Evolutionary conservation across 2,329 filamentous ascomycete genomes (phyloP).

Genomic region (Pleomassaria siparia): DNA sequence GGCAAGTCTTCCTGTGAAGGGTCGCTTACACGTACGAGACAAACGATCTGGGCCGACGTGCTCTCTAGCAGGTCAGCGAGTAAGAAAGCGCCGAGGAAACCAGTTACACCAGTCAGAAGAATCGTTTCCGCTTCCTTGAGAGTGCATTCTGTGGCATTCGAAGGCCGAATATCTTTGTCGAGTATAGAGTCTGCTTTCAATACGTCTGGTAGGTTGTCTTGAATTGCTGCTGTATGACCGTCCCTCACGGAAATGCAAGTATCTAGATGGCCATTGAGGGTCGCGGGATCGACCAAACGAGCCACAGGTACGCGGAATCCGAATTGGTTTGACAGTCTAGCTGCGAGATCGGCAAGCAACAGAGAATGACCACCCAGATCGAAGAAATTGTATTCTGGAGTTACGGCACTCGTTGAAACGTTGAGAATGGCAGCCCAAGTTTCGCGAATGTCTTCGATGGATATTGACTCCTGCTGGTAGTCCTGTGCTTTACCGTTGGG

Average conservation of each 20-base stretch:
- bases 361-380: slow-evolving; percentile 79
- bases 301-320: slow-evolving; percentile 73
- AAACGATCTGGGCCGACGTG: slow-evolving; percentile 70
- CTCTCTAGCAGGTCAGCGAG: slow-evolving; percentile 68
- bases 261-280: slow-evolving; percentile 70
- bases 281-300: slow-evolving; percentile 70
- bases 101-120: slow-evolving; percentile 73
- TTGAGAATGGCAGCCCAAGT: slow-evolving; percentile 73
- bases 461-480: slow-evolving; percentile 64
- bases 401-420: slow-evolving; percentile 63
- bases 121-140: slow-evolving; percentile 68
- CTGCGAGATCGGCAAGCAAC: slow-evolving; percentile 75
- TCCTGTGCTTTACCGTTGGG: slow-evolving; percentile 47
- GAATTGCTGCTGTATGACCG: slow-evolving; percentile 72
- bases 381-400: slow-evolving; percentile 74
- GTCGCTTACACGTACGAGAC: slow-evolving; percentile 72
- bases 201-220: slow-evolving; percentile 72
- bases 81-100: slow-evolving; percentile 75
- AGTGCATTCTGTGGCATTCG: slow-evolving; percentile 56
- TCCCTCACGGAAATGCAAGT: slow-evolving; percentile 71
- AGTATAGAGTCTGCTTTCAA: slow-evolving; percentile 67
- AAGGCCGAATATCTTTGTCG: slow-evolving; percentile 67
- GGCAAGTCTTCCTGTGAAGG: slow-evolving; percentile 65
- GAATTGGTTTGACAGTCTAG: slow-evolving; percentile 67
- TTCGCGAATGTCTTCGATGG: slow-evolving; percentile 66